Conservation (phyloP, 345 rosid species). For the Corchorus capsularis region DNA sequence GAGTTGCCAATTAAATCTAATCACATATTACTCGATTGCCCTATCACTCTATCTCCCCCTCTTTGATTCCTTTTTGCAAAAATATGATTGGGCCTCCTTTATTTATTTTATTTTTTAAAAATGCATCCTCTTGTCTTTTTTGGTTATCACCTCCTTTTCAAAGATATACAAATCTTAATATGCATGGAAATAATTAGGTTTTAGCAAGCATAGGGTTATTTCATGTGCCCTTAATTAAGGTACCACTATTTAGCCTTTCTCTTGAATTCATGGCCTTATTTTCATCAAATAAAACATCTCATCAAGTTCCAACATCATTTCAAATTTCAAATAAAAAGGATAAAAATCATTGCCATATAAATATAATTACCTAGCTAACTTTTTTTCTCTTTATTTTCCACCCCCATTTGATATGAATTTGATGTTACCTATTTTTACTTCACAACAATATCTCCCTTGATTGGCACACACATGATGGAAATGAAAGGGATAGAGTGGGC, state of each 20-base stretch:
- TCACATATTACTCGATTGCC: constrained; percentile 20
- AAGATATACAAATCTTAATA: too few species aligned
- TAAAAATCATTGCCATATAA: background rate
- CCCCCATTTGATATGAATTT: background rate
- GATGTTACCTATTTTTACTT: background rate
- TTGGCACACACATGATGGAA: too few species aligned
- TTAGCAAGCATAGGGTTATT: background rate
- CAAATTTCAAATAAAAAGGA: background rate
- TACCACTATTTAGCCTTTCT: background rate
- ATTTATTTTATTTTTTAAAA: background rate
- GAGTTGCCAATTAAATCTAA: constrained; percentile 12
- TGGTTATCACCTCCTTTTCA: too few species aligned
- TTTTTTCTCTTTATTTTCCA: background rate
- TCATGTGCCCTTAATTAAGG: background rate
- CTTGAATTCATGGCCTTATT: background rate
- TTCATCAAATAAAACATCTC: background rate
- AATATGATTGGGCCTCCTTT: background rate
- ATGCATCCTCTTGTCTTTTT: too few species aligned
- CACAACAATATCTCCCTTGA: background rate
- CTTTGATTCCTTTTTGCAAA: background rate
- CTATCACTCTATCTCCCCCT: background rate
- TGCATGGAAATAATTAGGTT: too few species aligned
- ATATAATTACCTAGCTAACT: background rate
- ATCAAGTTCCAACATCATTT: background rate
- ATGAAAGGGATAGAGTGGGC: constrained; percentile 23